phyloP scores from a whole-genome alignment of 2,329 filamentous ascomycete species.

The Claviceps purpurea region DNA sequence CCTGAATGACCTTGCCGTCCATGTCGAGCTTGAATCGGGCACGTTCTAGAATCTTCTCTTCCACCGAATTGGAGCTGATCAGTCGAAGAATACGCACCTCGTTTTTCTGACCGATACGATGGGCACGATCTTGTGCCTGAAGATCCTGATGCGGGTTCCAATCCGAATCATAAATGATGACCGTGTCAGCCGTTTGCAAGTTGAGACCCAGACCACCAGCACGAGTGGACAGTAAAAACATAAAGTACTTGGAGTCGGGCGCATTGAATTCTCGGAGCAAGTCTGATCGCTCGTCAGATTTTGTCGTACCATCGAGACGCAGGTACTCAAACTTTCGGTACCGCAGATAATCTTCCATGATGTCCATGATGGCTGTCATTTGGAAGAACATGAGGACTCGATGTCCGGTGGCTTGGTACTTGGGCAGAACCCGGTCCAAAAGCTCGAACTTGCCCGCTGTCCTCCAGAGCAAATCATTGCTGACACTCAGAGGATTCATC shows the following conservation, averaged over 20 bases:
- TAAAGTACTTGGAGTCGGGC: constrained; percentile 84
- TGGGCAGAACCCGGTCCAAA: constrained; percentile 80
- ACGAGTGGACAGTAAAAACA: constrained; percentile 96
- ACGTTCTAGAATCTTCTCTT: constrained; percentile 95
- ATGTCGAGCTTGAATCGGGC: constrained; percentile 97
- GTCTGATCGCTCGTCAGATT: constrained; percentile 92
- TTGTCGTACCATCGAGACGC: constrained; percentile 90
- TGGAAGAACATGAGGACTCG: constrained; percentile 99
- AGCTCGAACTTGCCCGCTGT: constrained; percentile 96
- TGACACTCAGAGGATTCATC: constrained; percentile 81
- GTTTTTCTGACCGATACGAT: constrained; percentile 99
- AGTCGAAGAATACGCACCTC: constrained; percentile 92
- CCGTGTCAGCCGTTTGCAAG: constrained; percentile 91
- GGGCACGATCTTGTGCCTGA: constrained; percentile 97
- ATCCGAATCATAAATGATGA: constrained; percentile 99
- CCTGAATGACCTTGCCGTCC: constrained; percentile 98
- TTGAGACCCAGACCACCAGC: constrained; percentile 96
- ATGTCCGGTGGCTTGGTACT: constrained; percentile 83
- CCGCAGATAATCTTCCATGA: constrained; percentile 96
- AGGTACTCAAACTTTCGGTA: constrained; percentile 74
- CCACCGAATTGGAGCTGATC: constrained; percentile 92
- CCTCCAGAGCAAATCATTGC: constrained; percentile 90
- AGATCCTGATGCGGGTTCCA: constrained; percentile 99
- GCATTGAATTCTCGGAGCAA: constrained; percentile 81
- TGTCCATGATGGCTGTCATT: constrained; percentile 99